These are phyloP conservation scores for Cytospora chrysosperma DNA, from an alignment of 2,329 filamentous ascomycete species.

Conservation along the genomic window DNA sequence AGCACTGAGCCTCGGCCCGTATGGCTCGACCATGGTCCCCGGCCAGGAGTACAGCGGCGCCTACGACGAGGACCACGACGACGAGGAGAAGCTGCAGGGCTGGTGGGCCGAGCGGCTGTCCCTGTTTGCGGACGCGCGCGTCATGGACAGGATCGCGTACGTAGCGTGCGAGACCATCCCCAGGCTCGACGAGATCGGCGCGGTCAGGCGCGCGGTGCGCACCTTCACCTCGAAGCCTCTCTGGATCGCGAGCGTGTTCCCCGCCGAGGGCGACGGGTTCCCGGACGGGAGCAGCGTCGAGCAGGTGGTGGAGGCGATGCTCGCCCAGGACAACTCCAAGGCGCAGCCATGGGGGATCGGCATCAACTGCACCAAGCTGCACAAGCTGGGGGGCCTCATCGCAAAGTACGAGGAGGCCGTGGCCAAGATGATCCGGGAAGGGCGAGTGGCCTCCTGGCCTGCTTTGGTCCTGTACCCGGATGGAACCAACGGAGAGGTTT, in stretches of 20 bases:
- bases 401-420: conserved; percentile 53
- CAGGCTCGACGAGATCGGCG: conserved; percentile 59
- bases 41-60: conserved; percentile 63
- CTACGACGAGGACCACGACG: conserved; percentile 53
- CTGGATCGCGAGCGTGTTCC: conserved; percentile 66
- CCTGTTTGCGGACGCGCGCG: conserved; percentile 45
- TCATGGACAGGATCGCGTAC: conserved; percentile 47
- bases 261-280: conserved; percentile 49
- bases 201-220: conserved; percentile 48
- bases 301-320: conserved; percentile 41
- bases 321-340: conserved; percentile 31
- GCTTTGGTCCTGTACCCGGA: conserved; percentile 66
- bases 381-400: conserved; percentile 57
- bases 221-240: conserved; percentile 35
- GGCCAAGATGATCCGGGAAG: conserved; percentile 35
- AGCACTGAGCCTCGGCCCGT: conserved; percentile 63
- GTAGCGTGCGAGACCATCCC: conserved; percentile 68
- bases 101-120: conserved; percentile 59
- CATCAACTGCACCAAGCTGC: conserved; percentile 68
- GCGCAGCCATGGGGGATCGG: conserved; percentile 60
- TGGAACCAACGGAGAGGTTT: conserved; percentile 66
- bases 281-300: conserved; percentile 55
- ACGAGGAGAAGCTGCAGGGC: conserved; percentile 42
- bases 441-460: conserved; percentile 43
- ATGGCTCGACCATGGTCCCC: conserved; percentile 66